Base-by-base conservation (phyloP, 2,329 filamentous ascomycete genomes). In the Aspergillus ustus region DNA sequence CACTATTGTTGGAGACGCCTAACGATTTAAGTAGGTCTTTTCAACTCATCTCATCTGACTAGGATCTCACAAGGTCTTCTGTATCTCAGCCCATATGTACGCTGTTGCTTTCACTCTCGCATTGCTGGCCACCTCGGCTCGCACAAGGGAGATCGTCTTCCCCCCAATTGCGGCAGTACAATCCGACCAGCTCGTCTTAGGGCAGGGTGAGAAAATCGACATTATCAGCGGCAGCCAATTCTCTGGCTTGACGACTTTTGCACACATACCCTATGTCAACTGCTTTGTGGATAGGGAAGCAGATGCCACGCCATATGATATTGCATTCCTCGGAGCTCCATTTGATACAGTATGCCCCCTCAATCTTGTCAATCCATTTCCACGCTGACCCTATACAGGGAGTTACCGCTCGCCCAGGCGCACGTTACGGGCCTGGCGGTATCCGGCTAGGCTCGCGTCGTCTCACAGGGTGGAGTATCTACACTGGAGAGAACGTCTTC, bases 381-480 rank as follows among this genome's bases (percentile, higher is more conserved):
- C 40, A 9, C 22, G 20, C 28, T 53, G 4, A 48, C 8, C 15
- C 20, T 28, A 29, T 11, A 25, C 19, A 69, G 66, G 67, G 44
- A 1, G 82, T 84, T 0, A 85, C 83, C 2, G 82, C 77, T 37
- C 74, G 83, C 46, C 83, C 83, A 4, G 84, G 84, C 44, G 79
- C 83, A 34, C 75, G 84, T 34, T 85, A 81, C 66, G 84, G 84
- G 2, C 84, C 84, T 2, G 72, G 72, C 45, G 84, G 83, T 4
- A 84, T 85, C 60, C 78, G 83, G 48, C 73, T 75, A 60, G 83
- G 83, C 6, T 84, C 83, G 3, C 73, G 78, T 44, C 75, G 83
- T 29, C 83, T 85, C n/a, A 59, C 61, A 13, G 76, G 71, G 2
- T 85, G 77, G 74, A 80, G 72, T 59, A 75, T 85, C 15, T 84